Percentiles rank a stretch among this genome's conserved stretches.
These are phyloP conservation scores for Leptographium radiaticola DNA, from an alignment of 2,329 filamentous ascomycete species.

Conservation along the genomic window DNA sequence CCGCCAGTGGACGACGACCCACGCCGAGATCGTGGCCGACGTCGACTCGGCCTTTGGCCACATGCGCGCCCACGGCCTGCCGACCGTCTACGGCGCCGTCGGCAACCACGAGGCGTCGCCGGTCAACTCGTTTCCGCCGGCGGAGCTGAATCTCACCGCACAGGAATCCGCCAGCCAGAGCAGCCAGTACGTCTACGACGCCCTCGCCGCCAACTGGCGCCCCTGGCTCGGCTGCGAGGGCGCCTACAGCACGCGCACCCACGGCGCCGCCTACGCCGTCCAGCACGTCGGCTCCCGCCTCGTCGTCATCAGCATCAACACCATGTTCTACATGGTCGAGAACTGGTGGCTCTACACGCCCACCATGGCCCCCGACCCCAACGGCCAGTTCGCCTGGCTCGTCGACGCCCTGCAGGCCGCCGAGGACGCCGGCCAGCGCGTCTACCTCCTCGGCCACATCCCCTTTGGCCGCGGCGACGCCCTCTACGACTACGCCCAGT, in stretches of 20 bases:
- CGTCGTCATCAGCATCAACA: slow-evolving; percentile 45
- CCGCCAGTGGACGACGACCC: slow-evolving; percentile 30
- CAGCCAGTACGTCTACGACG: slow-evolving; percentile 36
- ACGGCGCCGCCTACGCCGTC: slow-evolving; percentile 8
- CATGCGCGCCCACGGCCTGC: slow-evolving; percentile 25
- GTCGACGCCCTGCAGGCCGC: slow-evolving; percentile 36
- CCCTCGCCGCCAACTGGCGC: slow-evolving; percentile 30
- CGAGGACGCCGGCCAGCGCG: slow-evolving; percentile 35
- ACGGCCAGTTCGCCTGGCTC: slow-evolving; percentile 39
- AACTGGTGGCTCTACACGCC: slow-evolving; percentile 43
- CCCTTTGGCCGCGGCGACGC: slow-evolving; percentile 34
- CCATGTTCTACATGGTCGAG: slow-evolving; percentile 41
- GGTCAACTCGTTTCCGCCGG: slow-evolving; percentile 27
- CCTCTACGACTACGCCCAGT: slow-evolving; percentile 38
- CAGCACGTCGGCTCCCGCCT: slow-evolving; percentile 30
- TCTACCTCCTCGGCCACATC: slow-evolving; percentile 45
- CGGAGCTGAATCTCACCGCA: too few relatives aligned
- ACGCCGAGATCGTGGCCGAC: slow-evolving; percentile 15
- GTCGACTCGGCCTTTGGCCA: slow-evolving; percentile 32
- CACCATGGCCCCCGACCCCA: slow-evolving; percentile 36
- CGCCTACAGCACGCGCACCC: slow-evolving; percentile 19
- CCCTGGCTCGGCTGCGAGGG: slow-evolving; percentile 27
- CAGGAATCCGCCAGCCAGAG: slow-evolving; percentile 8
- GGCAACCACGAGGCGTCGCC: slow-evolving; percentile 45
- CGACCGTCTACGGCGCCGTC: slow-evolving; percentile 35